Base-by-base conservation (phyloP, 108 stramenopile species). In the Fistulifera solaris region DNA sequence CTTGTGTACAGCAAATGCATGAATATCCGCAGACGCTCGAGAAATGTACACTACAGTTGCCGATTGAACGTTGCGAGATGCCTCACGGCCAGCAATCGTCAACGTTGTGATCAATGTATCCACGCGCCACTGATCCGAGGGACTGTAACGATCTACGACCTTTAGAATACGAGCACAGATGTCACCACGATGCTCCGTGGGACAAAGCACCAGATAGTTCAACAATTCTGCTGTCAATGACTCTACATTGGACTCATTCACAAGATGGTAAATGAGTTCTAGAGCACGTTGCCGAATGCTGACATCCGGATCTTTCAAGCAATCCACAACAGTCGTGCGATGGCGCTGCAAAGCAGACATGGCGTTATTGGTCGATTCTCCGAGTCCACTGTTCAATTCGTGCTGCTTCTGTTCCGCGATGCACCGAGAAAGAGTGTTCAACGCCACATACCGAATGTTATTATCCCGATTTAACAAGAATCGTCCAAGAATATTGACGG, bases 381-480 rank as follows among this genome's bases (percentile, higher is more conserved):
- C 67, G 22, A 38, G 45, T 48, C 56, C 60, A 4, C n/a, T 46
- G 13, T 21, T 44, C 38, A 26, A 28, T 12, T 40, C 64, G 19
- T 63, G 66, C 4, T 65, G 45, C 21, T 70, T 52, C 21, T 76
- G 65, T 50, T 85, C 85, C 48, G 72, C 72, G 51, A 84, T 80
- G 21, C 82, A 86, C 47, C 68, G 58, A 2, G 85, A 66, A 45
- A 99, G 73, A 12, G 96, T 95, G 54, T 96, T 96, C 58, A 99
- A 72, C 11, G 97, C 99, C 27, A 99, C 97, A 67, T 99, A 99
- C 31, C 97, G 89, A 72, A 99, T 98, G 70, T 99, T 99, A 77
- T 99, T 98, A 72, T 99, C 99, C 2, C 95, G 85, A 63, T 98
- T 97, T 35, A 97, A 73, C 25, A 99, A 73, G 67, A 99, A 99